Evolutionary conservation across 2,329 filamentous ascomycete genomes (phyloP).

Genomic region (Microcyclosporella mali): DNA sequence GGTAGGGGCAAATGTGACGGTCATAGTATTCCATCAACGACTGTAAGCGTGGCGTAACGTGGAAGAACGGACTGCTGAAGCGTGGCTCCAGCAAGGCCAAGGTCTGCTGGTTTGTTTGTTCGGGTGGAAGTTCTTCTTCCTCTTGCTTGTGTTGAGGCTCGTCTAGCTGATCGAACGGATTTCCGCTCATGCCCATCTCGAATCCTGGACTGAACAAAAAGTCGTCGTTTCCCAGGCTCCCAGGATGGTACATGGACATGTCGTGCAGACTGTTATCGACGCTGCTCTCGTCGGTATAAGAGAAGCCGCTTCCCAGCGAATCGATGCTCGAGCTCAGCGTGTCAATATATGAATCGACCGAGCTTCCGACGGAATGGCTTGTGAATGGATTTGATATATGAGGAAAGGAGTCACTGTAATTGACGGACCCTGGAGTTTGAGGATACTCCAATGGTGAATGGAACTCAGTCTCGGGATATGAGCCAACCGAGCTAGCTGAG

Average conservation of each 20-base stretch:
- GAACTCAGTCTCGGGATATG: conserved; percentile 45
- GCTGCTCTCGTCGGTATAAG: conserved; percentile 2
- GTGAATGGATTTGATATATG: background rate
- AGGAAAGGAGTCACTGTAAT: conserved; percentile 35
- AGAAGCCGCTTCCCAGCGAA: conserved; percentile 37
- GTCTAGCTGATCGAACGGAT: conserved; percentile 17
- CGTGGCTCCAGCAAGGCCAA: conserved; percentile 27
- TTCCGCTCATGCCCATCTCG: conserved; percentile 26
- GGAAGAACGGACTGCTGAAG: conserved; percentile 41
- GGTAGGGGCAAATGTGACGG: conserved; percentile 82
- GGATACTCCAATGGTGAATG: conserved; percentile 44
- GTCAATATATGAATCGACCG: conserved; percentile 30
- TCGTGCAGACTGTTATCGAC: background rate
- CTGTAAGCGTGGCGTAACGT: conserved; percentile 68
- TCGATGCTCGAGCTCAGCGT: conserved; percentile 41
- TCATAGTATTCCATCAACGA: conserved; percentile 93
- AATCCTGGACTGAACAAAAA: conserved; percentile 29
- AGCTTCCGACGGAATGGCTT: conserved; percentile 13
- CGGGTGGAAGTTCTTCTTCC: conserved; percentile 14
- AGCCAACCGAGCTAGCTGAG: conserved; percentile 42
- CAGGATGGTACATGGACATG: conserved; percentile 5
- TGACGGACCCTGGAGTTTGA: conserved; percentile 40
- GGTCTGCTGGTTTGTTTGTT: conserved; percentile 10
- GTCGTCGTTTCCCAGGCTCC: conserved; percentile 17
- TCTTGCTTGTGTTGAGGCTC: conserved; percentile 14